Base-by-base conservation (phyloP, 1,139 yeast species). In the Suhomyces bolitotheri region DNA sequence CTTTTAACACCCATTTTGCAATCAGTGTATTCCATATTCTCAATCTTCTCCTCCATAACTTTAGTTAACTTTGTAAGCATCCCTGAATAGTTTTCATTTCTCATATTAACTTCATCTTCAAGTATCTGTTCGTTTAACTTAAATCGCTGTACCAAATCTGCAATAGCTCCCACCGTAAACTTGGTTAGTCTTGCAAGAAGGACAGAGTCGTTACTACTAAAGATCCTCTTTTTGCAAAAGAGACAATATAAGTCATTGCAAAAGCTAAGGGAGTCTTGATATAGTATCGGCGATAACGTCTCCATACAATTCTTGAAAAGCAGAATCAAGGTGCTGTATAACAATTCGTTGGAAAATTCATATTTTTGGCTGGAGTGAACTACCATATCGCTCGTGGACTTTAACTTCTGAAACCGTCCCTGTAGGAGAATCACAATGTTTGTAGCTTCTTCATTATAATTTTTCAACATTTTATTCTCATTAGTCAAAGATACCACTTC, bases 61-160 rank as follows among this genome's bases (percentile, higher is more conserved):
- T 19, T 27, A 7, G 45, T 35, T 27, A 47, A 35, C 16, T 39
- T 8, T n/a, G 11, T 14, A 16, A 35, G 22, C 29, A 35, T 35
- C 5, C 13, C 20, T 4, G 23, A 7, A 8, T 25, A 20, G 9
- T 21, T 24, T 9, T 21, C 15, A 5, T 34, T 29, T 9, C 23
- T 23, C 11, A 24, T 22, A 3, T 22, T 32, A 7, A 51, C 26
- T 33, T 53, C 60, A 11, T 39, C 31, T 32, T 57, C 53, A 12
- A 58, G 39, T 4, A 44, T 22, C 7, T 36, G 27, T 34, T 58
- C 60, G 23, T 47, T 54, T 5, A 38, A 39, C 10, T 46, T 22
- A 33, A 46, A 52, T 32, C 47, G 49, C 7, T 33, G 21, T 4
- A 55, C 58, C 24, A 60, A 32, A 37, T 51, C 59, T 11, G 42